Base-by-base conservation (phyloP, 1,139 yeast species). In the Kodamaea sp. region DNA sequence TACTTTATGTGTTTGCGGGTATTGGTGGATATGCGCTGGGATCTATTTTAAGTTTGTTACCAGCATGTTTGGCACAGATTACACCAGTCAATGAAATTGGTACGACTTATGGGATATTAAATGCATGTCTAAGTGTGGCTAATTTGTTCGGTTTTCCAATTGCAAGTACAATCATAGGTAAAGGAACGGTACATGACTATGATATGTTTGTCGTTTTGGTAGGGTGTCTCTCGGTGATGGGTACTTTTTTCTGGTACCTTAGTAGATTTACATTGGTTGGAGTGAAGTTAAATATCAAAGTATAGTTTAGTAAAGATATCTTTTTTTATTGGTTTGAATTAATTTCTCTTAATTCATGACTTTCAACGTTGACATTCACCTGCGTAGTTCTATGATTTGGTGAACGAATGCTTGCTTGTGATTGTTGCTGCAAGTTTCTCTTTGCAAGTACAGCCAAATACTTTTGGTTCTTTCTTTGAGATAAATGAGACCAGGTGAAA, bases 91-190 rank as follows among this genome's bases (percentile, higher is more conserved):
- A 53, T 28, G 66, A 65, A 32, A 60, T 65, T 36, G 68, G 69
- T 8, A 54, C 54, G 34, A 50, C 58, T 4, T 20, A 65, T 67
- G 4, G 69, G 62, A 6, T 65, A 59, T 43, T 62, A 58, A 43
- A 59, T 57, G 26, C 55, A 7, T 63, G 37, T 57, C 67, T 38
- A 25, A 41, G 42, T 51, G 58, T 42, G 65, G 67, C 12, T 63
- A 41, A 65, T 42, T 55, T 65, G 33, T 44, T 62, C 24, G 69
- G 69, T 1, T 57, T 65, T 10, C 69, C 69, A 1, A 54, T 65
- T 39, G 69, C 67, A 6, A 68, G 70, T 2, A 69, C 68, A 12
- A 62, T 65, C 22, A 57, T 70, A 31, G 67, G 65, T 7, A 48
- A 59, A 29, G 69, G 67, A 24, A 52, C 58, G 24, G 48, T 48